Percentiles rank a stretch among this genome's conserved stretches.
phyloP scores from a whole-genome alignment of 768 basidiomycete species.

The Psilocybe subaeruginosa region DNA sequence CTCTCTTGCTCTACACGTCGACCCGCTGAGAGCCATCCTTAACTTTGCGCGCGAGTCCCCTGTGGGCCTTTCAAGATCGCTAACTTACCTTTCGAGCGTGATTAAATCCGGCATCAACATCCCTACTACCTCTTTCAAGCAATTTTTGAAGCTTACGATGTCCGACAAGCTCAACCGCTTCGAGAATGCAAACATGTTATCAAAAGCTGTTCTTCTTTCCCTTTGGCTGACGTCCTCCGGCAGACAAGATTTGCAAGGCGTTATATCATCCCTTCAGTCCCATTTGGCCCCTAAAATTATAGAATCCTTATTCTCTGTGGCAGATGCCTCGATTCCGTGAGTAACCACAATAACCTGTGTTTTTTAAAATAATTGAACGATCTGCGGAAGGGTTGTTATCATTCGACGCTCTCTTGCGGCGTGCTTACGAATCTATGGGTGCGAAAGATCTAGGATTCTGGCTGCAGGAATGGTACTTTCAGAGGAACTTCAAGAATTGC shows the following conservation, averaged over 20 bases:
- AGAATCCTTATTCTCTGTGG: conserved; percentile 32
- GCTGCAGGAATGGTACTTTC: conserved; percentile 49
- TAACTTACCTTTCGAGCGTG: conserved; percentile 65
- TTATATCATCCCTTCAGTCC: conserved; percentile 52
- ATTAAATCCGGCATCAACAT: conserved; percentile 69
- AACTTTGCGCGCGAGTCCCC: conserved; percentile 42
- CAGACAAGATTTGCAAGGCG: conserved; percentile 57
- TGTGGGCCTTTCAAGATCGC: conserved; percentile 46
- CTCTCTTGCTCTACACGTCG: conserved; percentile 24
- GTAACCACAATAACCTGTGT: conserved; percentile 16
- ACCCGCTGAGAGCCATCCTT: conserved; percentile 60
- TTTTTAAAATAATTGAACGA: background rate
- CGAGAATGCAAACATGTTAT: conserved; percentile 48
- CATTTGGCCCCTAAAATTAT: conserved; percentile 44
- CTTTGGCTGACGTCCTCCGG: conserved; percentile 64
- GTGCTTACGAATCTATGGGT: conserved; percentile 70
- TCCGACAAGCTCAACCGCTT: conserved; percentile 39
- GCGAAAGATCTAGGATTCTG: conserved; percentile 51
- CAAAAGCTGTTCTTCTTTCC: conserved; percentile 57
- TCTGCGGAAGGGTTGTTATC: conserved; percentile 42
- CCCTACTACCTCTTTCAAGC: conserved; percentile 50
- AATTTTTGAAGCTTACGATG: conserved; percentile 44
- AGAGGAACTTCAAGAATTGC: conserved; percentile 51
- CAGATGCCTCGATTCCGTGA: conserved; percentile 39
- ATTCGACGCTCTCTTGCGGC: conserved; percentile 63